These are phyloP conservation scores for Pseudogymnoascus sp. DNA, from an alignment of 2,329 filamentous ascomycete genomes.

Conservation along the genomic window DNA sequence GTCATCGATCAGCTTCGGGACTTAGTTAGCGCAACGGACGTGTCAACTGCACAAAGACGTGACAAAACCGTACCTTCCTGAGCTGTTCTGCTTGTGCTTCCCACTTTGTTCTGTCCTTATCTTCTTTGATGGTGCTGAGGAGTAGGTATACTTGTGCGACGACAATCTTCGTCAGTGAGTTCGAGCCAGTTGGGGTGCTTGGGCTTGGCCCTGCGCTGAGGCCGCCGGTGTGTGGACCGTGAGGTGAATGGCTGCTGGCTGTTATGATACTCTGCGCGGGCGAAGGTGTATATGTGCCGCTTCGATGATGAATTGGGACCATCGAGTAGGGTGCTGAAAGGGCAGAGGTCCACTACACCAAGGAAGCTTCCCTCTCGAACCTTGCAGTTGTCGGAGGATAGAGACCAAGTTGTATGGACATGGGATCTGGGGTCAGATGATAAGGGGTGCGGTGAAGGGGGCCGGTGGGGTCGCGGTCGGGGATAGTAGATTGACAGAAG, in stretches of 20 bases:
- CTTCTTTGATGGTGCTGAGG: slow-evolving; percentile 88
- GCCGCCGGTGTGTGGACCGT: slow-evolving; percentile 39
- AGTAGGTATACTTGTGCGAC: slow-evolving; percentile 92
- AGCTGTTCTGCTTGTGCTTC: slow-evolving; percentile 86
- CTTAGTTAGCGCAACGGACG: slow-evolving; percentile 2
- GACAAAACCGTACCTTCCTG: slow-evolving; percentile 58
- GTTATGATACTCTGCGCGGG: slow-evolving; percentile 29
- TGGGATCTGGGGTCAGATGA: slow-evolving; percentile 9
- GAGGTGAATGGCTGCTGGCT: slow-evolving; percentile 30
- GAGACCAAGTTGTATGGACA: slow-evolving; percentile 9
- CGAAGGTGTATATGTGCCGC: slow-evolving; percentile 31
- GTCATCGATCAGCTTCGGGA: slow-evolving; percentile 76
- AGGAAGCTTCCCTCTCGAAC: slow-evolving; percentile 29
- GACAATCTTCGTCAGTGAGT: slow-evolving; percentile 80
- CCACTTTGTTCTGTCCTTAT: slow-evolving; percentile 83
- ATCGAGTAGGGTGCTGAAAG: slow-evolving; percentile 12
- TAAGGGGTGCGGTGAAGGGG: not conserved
- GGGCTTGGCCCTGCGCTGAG: slow-evolving; percentile 30
- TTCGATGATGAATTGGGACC: slow-evolving; percentile 21
- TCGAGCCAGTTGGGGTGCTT: slow-evolving; percentile 38
- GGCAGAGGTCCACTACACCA: slow-evolving; percentile 22
- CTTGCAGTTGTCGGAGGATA: slow-evolving; percentile 27
- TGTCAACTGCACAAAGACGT: slow-evolving; percentile 13
- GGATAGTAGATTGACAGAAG: slow-evolving; percentile 5
- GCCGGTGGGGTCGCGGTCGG: not conserved